Percentiles rank a stretch among this genome's conserved stretches.
These are phyloP conservation scores for Paramecium bursaria DNA, from an alignment of 73 alveolate genomes.

Conservation along the genomic window DNA sequence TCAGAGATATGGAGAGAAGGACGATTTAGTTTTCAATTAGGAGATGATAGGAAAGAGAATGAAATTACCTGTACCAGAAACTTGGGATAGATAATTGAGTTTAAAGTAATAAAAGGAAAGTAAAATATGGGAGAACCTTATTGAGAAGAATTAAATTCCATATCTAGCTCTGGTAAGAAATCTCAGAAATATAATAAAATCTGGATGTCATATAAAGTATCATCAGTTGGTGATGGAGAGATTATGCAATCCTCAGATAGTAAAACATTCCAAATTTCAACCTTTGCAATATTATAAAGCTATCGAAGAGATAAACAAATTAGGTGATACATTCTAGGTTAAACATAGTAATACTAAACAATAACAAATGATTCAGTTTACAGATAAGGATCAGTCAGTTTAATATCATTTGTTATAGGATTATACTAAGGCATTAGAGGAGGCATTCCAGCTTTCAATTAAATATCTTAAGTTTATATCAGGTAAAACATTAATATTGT, in stretches of 20 bases:
- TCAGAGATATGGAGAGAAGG: constrained; percentile 11
- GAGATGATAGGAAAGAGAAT: constrained; percentile 67
- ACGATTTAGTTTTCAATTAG: constrained; percentile 51
- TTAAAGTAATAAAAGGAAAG: constrained; percentile 48
- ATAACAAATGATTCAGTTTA: not conserved
- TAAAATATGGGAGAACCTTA: constrained; percentile 71
- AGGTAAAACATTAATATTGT: constrained; percentile 31
- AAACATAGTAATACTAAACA: not conserved
- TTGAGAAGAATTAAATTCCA: constrained; percentile 58
- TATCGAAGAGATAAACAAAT: not conserved
- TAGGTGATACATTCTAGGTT: constrained; percentile 3
- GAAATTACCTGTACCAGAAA: constrained; percentile 65
- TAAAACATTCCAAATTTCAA: constrained; percentile 16
- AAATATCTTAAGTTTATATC: not conserved
- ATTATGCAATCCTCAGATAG: constrained; percentile 31
- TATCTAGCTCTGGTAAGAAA: constrained; percentile 71
- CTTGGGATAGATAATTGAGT: constrained; percentile 74
- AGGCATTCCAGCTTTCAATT: not conserved
- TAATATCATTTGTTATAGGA: not conserved
- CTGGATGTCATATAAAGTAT: constrained; percentile 57
- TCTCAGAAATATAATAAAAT: constrained; percentile 54
- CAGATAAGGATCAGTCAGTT: not conserved
- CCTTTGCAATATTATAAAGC: constrained; percentile 68
- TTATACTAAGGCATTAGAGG: not conserved
- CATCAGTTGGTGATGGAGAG: not conserved